Conservation (phyloP, 345 rosid genomes). For the Anacardium occidentale region DNA sequence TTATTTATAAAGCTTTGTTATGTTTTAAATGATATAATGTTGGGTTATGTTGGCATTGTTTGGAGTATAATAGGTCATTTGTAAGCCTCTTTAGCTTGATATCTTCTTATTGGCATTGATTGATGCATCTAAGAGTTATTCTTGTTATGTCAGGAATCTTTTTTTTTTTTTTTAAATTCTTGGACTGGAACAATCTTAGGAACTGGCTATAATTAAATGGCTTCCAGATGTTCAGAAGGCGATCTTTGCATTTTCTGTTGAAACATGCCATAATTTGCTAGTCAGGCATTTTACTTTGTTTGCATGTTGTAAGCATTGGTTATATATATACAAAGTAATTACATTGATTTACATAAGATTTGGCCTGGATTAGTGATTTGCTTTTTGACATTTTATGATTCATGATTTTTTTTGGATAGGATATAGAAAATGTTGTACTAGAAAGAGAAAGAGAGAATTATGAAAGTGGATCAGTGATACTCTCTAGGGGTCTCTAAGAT, state of each 20-base stretch:
- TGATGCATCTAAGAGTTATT: not conserved
- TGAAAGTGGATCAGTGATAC: too few relatives aligned
- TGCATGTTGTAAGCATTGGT: not conserved
- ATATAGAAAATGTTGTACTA: too few relatives aligned
- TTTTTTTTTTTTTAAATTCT: not conserved
- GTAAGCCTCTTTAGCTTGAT: not conserved
- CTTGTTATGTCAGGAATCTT: not conserved
- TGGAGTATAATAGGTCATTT: not conserved
- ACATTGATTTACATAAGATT: too few relatives aligned
- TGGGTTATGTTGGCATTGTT: not conserved
- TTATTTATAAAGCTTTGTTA: not conserved
- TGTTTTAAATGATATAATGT: not conserved
- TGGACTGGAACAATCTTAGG: not conserved
- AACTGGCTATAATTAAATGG: not conserved
- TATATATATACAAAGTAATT: too few relatives aligned
- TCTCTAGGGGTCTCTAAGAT: too few relatives aligned
- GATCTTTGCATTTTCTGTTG: not conserved
- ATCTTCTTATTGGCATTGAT: not conserved
- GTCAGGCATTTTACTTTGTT: not conserved
- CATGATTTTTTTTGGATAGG: too few relatives aligned
- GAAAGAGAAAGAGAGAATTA: too few relatives aligned
- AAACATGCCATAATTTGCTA: not conserved
- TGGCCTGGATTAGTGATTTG: too few relatives aligned
- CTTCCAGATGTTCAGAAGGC: not conserved
- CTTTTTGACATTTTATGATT: too few relatives aligned